Percentiles rank a stretch among this genome's conserved stretches.
These are phyloP conservation scores for Populus hybrid DNA, from an alignment of 441 rosid species.

Conservation along the genomic window DNA sequence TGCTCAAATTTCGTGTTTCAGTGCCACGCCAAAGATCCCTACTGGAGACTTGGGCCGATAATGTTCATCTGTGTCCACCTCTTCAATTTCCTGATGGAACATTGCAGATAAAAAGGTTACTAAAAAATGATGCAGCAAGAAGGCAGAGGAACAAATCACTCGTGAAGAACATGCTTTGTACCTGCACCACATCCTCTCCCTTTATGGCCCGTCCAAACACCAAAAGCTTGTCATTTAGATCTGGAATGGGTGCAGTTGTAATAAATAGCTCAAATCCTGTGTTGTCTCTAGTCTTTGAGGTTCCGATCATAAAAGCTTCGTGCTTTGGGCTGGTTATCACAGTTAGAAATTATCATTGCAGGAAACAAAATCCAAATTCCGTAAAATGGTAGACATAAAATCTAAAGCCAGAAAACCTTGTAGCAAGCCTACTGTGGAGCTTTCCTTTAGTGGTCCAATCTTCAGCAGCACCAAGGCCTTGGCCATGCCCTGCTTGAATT, in stretches of 20 bases:
- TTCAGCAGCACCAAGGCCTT: conserved; percentile 50
- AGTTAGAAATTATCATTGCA: conserved; percentile 1
- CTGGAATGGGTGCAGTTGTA: conserved; percentile 88
- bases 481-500: conserved; percentile 71
- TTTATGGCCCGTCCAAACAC: conserved; percentile 80
- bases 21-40: conserved; percentile 45
- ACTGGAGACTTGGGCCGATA: conserved; percentile 64
- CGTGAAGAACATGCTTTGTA: conserved; percentile 18
- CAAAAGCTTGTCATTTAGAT: conserved; percentile 62
- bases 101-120: neutral
- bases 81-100: conserved; percentile 73
- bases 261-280: conserved; percentile 68
- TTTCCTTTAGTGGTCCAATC: conserved; percentile 80
- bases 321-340: conserved; percentile 60
- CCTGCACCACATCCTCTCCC: conserved; percentile 94
- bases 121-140: neutral
- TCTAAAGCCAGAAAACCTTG: conserved; percentile 39
- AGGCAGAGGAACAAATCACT: neutral
- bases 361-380: conserved; percentile 1
- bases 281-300: conserved; percentile 53
- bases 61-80: conserved; percentile 82
- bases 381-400: conserved; percentile 4
- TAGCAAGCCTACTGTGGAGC: conserved; percentile 52
- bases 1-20: conserved; percentile 43
- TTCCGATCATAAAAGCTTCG: conserved; percentile 87